Evolutionary conservation across 306 rosid genomes (phyloP), one percentile per base, ranked within the genome.

Genomic region (Rosa multiflora): DNA sequence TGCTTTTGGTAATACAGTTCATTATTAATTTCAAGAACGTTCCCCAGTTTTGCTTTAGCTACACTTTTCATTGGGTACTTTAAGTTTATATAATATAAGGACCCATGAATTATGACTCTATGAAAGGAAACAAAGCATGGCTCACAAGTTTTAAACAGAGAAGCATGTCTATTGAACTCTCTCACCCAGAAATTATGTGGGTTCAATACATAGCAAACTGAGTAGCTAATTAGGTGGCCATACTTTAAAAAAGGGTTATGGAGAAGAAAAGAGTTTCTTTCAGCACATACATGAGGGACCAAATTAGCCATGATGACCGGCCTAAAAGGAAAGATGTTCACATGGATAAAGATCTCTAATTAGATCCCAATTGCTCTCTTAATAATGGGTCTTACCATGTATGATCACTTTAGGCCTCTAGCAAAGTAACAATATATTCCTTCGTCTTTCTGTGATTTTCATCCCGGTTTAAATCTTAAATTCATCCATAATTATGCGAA

Each of bases 271-370:
- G 14, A 6, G 59, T 5, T 42, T 47, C 69, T 39, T 77, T 8
- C 17, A 35, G 43, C 35, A 59, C 47, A 76, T 69, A n/a, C 64
- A 56, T 4, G 74, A 15, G 83, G 78, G 80, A 74, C 80, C 78
- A 79, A 74, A 62, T 32, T 75, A 40, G 64, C 46, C 32, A 58
- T 75, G 82, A 73, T 78, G 53, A 17, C 47, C 44, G 76, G 29
- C 35, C 77, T 47, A 17, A 69, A 68, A 64, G 32, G 70, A 75
- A 71, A 72, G 43, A 67, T 42, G 62, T 39, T 49, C 63, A 35
- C 75, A 55, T 61, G 78, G 37, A 62, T 49, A 76, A 71, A 71
- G 66, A 70, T 52, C 46, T 18, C 73, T 32, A 13, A 37, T 51
- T 67, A 64, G 68, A 47, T 69, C 70, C 47, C 77, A 0, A 14